Evolutionary conservation across 2,329 filamentous ascomycete species (phyloP).

Genomic region (Myriosclerotinia duriaeana): DNA sequence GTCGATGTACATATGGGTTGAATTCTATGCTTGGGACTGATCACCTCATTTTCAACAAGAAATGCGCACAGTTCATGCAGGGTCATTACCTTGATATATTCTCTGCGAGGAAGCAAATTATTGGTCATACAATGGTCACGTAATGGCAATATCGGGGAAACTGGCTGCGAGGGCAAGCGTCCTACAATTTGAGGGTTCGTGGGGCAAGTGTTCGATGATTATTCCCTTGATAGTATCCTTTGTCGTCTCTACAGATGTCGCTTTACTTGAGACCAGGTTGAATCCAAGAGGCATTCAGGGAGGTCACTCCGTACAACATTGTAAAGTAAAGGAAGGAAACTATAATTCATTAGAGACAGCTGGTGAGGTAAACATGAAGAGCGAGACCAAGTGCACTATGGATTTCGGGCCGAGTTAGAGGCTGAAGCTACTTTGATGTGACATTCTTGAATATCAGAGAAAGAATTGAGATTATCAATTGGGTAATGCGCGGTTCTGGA

Average conservation of each 20-base stretch:
- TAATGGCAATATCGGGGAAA: neutral
- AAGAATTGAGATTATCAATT: neutral
- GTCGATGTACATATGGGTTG: conserved; percentile 44
- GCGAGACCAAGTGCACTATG: no score
- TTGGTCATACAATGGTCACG: neutral
- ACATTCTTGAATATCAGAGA: no score
- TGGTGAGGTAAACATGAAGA: neutral
- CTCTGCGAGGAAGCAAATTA: neutral
- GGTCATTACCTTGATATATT: neutral
- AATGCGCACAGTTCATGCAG: neutral
- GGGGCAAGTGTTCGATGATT: conserved; percentile 4
- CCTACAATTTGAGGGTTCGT: neutral
- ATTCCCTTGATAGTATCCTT: neutral
- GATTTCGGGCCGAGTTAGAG: no score
- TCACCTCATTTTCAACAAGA: conserved; percentile 3
- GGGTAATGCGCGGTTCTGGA: neutral
- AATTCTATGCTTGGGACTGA: conserved; percentile 22
- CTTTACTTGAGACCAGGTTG: neutral
- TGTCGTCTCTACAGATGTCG: neutral
- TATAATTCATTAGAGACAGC: neutral
- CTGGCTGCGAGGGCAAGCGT: neutral
- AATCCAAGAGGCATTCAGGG: neutral
- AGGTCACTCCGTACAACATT: no score
- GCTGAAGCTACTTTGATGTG: no score
- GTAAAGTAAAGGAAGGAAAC: neutral